Percentiles rank a stretch among this genome's conserved stretches.
Evolutionary conservation across 108 stramenopile species (phyloP).

Genomic region (Conticribra weissflogii): DNA sequence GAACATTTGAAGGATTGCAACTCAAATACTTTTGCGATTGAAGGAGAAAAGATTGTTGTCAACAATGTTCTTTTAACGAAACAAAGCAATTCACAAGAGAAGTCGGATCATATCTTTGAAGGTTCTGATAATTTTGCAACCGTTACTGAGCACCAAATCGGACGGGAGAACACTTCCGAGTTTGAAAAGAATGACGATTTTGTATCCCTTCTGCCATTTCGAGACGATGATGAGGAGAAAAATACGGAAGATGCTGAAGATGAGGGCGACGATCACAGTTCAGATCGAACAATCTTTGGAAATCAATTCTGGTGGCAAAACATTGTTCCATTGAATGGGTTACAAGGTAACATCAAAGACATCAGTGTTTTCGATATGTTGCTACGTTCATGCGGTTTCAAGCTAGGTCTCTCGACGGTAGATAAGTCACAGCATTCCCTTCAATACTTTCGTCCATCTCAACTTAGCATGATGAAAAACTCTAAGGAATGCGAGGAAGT

Average conservation of each 20-base stretch:
- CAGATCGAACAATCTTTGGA: conserved; percentile 14
- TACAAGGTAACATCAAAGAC: not conserved
- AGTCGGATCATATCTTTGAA: not conserved
- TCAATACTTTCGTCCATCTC: not conserved
- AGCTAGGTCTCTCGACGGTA: not conserved
- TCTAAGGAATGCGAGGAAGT: not conserved
- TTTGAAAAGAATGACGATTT: conserved; percentile 31
- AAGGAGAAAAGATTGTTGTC: conserved; percentile 5
- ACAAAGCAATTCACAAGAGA: too few species aligned
- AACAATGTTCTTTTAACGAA: conserved; percentile 11
- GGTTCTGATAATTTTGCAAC: not conserved
- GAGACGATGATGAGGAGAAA: not conserved
- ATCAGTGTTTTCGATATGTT: conserved; percentile 10
- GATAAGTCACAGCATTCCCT: not conserved
- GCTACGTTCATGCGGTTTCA: conserved; percentile 33
- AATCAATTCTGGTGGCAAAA: conserved; percentile 40
- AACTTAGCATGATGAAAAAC: not conserved
- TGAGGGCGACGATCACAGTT: not conserved
- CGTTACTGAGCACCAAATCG: too few species aligned
- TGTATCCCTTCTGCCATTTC: conserved; percentile 20
- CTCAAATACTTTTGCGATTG: not conserved
- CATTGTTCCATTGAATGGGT: not conserved
- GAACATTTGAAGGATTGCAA: conserved; percentile 17
- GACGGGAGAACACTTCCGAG: not conserved
- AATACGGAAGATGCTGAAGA: not conserved